Evolutionary conservation across 2,329 filamentous ascomycete genomes (phyloP).

Genomic region (Hymenoscyphus scutula): DNA sequence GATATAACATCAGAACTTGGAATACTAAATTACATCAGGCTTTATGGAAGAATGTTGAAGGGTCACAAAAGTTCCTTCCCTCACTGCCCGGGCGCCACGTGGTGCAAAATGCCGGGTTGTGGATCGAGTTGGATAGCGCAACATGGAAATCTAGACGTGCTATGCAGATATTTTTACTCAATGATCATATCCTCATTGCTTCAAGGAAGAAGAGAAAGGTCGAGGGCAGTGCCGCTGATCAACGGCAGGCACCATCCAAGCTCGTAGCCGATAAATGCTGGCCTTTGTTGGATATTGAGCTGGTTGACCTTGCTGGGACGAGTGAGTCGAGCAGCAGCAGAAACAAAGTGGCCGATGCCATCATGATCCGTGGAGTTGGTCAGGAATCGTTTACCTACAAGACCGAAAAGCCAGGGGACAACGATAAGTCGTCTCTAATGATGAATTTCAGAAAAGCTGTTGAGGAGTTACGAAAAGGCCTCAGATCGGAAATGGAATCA

Average conservation of each 20-base stretch:
- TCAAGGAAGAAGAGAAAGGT: slow-evolving; percentile 88
- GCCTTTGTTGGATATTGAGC: slow-evolving; percentile 87
- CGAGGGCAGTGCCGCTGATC: slow-evolving; percentile 57
- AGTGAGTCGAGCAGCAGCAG: slow-evolving; percentile 54
- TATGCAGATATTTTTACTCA: slow-evolving; percentile 88
- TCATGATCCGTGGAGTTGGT: slow-evolving; percentile 83
- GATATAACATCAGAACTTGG: not conserved
- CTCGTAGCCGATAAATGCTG: slow-evolving; percentile 93
- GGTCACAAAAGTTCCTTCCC: slow-evolving; percentile 93
- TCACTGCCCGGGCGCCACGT: slow-evolving; percentile 90
- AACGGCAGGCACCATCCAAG: slow-evolving; percentile 58
- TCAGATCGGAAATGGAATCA: slow-evolving; percentile 83
- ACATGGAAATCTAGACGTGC: slow-evolving; percentile 91
- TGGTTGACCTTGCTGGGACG: slow-evolving; percentile 78
- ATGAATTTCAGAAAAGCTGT: slow-evolving; percentile 90
- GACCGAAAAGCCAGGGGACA: slow-evolving; percentile 75
- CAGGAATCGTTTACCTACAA: slow-evolving; percentile 93
- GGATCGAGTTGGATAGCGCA: slow-evolving; percentile 95
- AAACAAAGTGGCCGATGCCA: slow-evolving; percentile 74
- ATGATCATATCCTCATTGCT: slow-evolving; percentile 90
- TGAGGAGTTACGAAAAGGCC: slow-evolving; percentile 82
- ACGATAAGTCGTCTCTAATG: slow-evolving; percentile 77
- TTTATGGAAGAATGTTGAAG: slow-evolving; percentile 95
- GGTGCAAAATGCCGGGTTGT: slow-evolving; percentile 84
- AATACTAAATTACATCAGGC: slow-evolving; percentile 47